Evolutionary conservation across 306 rosid genomes (phyloP), one percentile per base, ranked within the genome.

Genomic region (Malus sieversii): DNA sequence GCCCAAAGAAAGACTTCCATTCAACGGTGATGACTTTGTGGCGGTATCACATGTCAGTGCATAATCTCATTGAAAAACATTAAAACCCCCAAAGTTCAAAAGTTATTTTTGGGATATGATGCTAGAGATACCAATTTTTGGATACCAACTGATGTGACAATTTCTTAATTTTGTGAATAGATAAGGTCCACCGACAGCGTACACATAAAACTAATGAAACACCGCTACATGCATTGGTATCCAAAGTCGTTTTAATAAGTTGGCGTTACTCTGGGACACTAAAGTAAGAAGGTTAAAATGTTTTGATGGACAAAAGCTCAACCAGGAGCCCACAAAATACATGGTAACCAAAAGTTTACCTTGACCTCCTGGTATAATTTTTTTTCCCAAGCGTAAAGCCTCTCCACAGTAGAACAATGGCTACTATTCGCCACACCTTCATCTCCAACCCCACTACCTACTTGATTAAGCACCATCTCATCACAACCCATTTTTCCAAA

Each of bases 361-460:
- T 92, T 94, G 75, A 90, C 98, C 74, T 94, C 98, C 74, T 88
- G 91, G 81, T 76, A 88, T 77, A 94, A 80, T 80, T 89, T 92
- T 84, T 92, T 92, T 84, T 94, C 98, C 98, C 98, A 92, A 61
- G 97, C 96, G 74, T 94, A 92, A 46, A 92, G 80, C 82, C 92
- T 94, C 90, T 90, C 97, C 82, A 94, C 83, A 15, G 95, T 92
- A 2, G 97, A 94, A 57, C 88, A 82, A 71, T 94, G 98, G 68
- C 96, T 84, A 61, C 90, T 82, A 75, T 67, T 80, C 35, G 79
- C 86, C 55, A 44, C 70, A 73, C 71, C 84, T 25, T 82, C 85
- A 61, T n/a, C 85, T 55, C 77, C 85, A 60, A 38, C 83, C 55
- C 78, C 83, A 64, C 59, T 29, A 6, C 62, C 78, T 67, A 81